Evolutionary conservation across 805 yeast genomes (phyloP), one percentile per base, ranked within the genome.

Genomic region (Starmerella riodocensis): DNA sequence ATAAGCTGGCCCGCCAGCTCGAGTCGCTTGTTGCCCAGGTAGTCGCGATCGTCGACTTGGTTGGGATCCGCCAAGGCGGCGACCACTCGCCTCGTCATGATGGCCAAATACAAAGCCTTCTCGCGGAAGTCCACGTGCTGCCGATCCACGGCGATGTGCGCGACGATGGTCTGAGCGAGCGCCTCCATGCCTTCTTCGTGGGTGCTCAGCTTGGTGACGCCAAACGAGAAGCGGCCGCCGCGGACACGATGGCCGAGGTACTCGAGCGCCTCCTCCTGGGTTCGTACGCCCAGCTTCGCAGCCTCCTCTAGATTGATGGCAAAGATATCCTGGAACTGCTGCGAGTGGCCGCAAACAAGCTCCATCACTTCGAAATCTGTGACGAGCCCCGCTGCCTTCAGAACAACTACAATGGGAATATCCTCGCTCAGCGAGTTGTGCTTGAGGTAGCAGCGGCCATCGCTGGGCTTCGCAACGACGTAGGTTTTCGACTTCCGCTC

Each of bases 11-110:
- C 98, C 0, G 98, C 98, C 56, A 91, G 67, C 63, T 91, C 98
- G 49, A 91, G 68, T 63, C 98, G 80, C 61, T 91, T 91, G 63
- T 88, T 88, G 67, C 98, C 98, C 32, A 91, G 97, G 56, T 91
- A 91, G 65, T 91, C 98, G 62, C 97, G 76, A 61, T 91, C 98
- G 55, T 91, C 98, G n/a, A 91, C 94, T 78, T 84, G 77, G 50
- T 76, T 76, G 6, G 96, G 93, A 54, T 91, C 81, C 48, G 82
- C 77, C 77, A 91, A 83, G 4, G 98, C 83, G 93, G 84, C 83
- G 18, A 91, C 71, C 3, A 88, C 97, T 55, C 97, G 73, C 57
- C 98, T 74, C 1, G 98, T 81, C 98, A 91, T 91, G 62, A 84
- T 76, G 1, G 96, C 95, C 50, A 91, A 75, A 57, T 91, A 91